phyloP scores from a whole-genome alignment of 164 flowering plant genomes.

The Vitis cinerea region DNA sequence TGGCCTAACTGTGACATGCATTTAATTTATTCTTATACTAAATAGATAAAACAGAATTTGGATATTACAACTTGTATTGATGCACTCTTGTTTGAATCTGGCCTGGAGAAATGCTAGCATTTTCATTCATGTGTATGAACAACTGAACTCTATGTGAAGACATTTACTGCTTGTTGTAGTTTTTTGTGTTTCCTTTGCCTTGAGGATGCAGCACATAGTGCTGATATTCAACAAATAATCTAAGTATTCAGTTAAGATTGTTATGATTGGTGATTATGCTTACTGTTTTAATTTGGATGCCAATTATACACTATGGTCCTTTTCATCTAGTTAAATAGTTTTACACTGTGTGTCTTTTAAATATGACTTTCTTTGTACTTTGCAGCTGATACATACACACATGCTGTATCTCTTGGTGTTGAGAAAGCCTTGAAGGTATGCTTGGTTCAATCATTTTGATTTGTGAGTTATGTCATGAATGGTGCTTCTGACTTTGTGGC shows the following conservation, averaged over 20 bases:
- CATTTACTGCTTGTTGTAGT: too few species aligned
- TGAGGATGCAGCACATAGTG: too few species aligned
- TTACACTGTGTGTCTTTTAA: background rate
- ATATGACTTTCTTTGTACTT: background rate
- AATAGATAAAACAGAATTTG: background rate
- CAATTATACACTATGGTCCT: too few species aligned
- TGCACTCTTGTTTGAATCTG: background rate
- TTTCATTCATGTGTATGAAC: too few species aligned
- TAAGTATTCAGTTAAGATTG: too few species aligned
- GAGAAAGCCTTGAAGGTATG: constrained; percentile 89
- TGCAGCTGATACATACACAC: constrained; percentile 46
- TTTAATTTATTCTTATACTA: background rate
- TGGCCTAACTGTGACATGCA: background rate
- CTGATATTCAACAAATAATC: too few species aligned
- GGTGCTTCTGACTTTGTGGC: background rate
- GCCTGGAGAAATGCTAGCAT: background rate
- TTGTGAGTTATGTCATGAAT: background rate
- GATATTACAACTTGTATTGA: background rate
- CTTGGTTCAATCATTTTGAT: constrained; percentile 1
- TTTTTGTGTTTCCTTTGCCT: too few species aligned
- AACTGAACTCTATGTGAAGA: too few species aligned
- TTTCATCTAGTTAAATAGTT: too few species aligned
- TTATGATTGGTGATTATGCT: too few species aligned
- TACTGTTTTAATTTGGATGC: too few species aligned
- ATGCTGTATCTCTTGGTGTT: constrained; percentile 46